A percentile compares a stretch with the other conserved stretches of the same genome.
These are phyloP conservation scores for Fomitiporia mediterranea DNA, from an alignment of 1,284 basidiomycete genomes.

Conservation along the genomic window DNA sequence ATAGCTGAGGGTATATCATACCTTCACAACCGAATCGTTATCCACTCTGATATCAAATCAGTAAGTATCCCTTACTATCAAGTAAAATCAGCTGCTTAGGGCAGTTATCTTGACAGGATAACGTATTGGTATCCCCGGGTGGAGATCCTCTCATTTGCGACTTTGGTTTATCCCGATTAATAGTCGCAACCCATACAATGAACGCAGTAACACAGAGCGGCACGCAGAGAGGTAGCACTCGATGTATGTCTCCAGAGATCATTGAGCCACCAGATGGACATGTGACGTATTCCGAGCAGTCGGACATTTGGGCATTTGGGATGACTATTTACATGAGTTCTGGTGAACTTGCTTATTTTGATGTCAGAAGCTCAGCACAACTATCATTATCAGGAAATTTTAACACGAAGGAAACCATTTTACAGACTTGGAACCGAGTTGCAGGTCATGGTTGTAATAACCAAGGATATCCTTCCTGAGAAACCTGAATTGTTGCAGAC, in stretches of 20 bases:
- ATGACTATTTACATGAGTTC: slow-evolving; percentile 13
- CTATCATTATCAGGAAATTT: slow-evolving; percentile 5
- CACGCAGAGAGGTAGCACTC: not conserved
- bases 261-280: not conserved
- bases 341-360: slow-evolving; percentile 24
- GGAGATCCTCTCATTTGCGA: not conserved
- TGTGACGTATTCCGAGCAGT: not conserved
- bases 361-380: not conserved
- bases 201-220: not conserved
- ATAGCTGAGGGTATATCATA: slow-evolving; percentile 6
- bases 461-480: not conserved
- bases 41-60: slow-evolving; percentile 11
- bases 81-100: not conserved
- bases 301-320: slow-evolving; percentile 16
- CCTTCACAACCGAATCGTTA: not conserved
- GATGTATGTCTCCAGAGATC: slow-evolving; percentile 6
- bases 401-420: not conserved
- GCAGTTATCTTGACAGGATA: not conserved
- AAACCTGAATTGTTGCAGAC: not conserved
- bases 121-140: not conserved
- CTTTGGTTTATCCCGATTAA: slow-evolving; percentile 2
- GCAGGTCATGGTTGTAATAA: not conserved
- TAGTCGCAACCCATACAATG: not conserved
- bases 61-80: not conserved
- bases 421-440: not conserved